phyloP scores from a whole-genome alignment of 2,329 filamentous ascomycete species.

The Fusarium xylarioides region DNA sequence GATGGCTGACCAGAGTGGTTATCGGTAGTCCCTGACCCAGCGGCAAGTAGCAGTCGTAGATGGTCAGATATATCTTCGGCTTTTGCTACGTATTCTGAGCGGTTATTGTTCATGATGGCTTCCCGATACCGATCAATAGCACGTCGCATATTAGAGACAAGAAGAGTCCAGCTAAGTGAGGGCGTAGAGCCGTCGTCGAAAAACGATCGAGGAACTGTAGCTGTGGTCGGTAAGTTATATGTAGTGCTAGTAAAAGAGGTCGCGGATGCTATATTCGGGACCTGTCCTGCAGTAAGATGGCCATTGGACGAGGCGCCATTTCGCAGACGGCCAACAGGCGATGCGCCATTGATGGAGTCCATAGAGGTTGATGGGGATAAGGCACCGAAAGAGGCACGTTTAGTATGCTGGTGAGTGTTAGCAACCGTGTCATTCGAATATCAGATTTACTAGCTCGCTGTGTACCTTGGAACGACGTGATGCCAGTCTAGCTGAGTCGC shows the following conservation, averaged over 20 bases:
- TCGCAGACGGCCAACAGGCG: conserved; percentile 65
- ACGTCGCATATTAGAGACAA: conserved; percentile 92
- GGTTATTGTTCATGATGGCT: conserved; percentile 82
- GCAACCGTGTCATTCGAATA: not conserved
- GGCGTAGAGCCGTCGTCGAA: conserved; percentile 87
- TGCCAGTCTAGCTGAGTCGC: conserved; percentile 73
- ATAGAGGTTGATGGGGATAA: conserved; percentile 89
- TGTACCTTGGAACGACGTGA: conserved; percentile 76
- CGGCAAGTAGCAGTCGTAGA: conserved; percentile 89
- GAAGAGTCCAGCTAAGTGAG: conserved; percentile 85
- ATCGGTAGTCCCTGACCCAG: conserved; percentile 95
- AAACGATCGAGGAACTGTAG: conserved; percentile 79
- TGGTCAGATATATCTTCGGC: conserved; percentile 99
- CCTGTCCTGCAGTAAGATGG: conserved; percentile 48
- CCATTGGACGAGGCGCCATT: conserved; percentile 64
- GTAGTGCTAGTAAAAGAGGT: conserved; percentile 70
- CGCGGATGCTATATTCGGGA: conserved; percentile 65
- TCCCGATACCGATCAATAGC: conserved; percentile 91
- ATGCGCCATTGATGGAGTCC: conserved; percentile 83
- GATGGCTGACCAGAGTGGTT: conserved; percentile 98
- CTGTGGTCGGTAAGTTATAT: conserved; percentile 66
- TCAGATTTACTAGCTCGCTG: not conserved
- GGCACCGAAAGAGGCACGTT: conserved; percentile 74
- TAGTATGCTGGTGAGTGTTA: conserved; percentile 58
- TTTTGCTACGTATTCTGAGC: conserved; percentile 89